Percentiles rank a stretch among this genome's conserved stretches.
These are phyloP conservation scores for Allantophomopsis cytisporea DNA, from an alignment of 2,329 filamentous ascomycete genomes.

Conservation along the genomic window DNA sequence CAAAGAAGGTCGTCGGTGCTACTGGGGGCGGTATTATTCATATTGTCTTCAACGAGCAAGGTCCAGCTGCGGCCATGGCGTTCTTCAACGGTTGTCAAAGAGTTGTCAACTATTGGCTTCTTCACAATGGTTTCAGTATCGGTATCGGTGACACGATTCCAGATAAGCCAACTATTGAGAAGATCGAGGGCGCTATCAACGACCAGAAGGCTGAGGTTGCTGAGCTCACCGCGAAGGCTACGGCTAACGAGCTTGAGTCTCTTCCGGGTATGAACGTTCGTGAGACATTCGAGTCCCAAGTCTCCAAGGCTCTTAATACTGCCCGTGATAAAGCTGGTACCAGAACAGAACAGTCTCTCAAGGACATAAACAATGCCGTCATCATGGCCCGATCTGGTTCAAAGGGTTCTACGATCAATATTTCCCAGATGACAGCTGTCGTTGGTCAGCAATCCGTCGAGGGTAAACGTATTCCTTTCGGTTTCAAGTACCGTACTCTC, in stretches of 20 bases:
- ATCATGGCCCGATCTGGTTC: slow-evolving; percentile 95
- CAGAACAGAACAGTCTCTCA: slow-evolving; percentile 79
- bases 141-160: slow-evolving; percentile 98
- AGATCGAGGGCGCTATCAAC: slow-evolving; percentile 72
- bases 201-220: slow-evolving; percentile 73
- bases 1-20: slow-evolving; percentile 90
- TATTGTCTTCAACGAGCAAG: slow-evolving; percentile 91
- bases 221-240: slow-evolving; percentile 62
- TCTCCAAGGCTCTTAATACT: slow-evolving; percentile 84
- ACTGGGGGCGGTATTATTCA: slow-evolving; percentile 85
- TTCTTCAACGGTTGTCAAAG: slow-evolving; percentile 95
- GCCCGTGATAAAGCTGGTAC: slow-evolving; percentile 95
- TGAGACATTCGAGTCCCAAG: slow-evolving; percentile 96
- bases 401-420: slow-evolving; percentile 98
- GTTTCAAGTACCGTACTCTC: slow-evolving; percentile 94
- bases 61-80: slow-evolving; percentile 70
- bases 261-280: slow-evolving; percentile 96
- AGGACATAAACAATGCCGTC: slow-evolving; percentile 91
- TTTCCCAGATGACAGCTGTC: slow-evolving; percentile 97
- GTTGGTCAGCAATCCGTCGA: slow-evolving; percentile 98
- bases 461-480: slow-evolving; percentile 96
- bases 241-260: slow-evolving; percentile 79
- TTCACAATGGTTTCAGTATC: slow-evolving; percentile 94
- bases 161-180: slow-evolving; percentile 68
- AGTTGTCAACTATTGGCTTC: slow-evolving; percentile 92